Evolutionary conservation across 805 yeast species (phyloP).

Genomic region (Lipomyces starkeyi): DNA sequence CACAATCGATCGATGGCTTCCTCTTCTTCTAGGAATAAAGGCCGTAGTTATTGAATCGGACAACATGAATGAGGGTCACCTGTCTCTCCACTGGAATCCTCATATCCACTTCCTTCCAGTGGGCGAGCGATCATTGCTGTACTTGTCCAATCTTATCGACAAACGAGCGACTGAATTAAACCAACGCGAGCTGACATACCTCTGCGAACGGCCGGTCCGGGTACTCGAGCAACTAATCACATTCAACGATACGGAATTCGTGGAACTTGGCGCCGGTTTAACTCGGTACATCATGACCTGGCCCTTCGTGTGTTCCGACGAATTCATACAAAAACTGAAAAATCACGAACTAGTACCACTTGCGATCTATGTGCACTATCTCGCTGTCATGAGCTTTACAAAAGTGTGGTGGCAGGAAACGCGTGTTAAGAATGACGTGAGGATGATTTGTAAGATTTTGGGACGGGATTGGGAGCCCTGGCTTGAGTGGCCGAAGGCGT

Average conservation of each 20-base stretch:
- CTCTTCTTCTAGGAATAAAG: conserved; percentile 34
- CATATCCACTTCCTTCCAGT: conserved; percentile 35
- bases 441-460: conserved; percentile 31
- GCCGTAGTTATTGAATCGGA: conserved; percentile 35
- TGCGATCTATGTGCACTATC: conserved; percentile 35
- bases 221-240: conserved; percentile 36
- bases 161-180: conserved; percentile 36
- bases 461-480: conserved; percentile 37
- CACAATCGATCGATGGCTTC: conserved; percentile 37
- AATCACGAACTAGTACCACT: conserved; percentile 34
- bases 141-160: conserved; percentile 32
- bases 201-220: conserved; percentile 36
- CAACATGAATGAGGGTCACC: conserved; percentile 23
- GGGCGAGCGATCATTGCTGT: conserved; percentile 34
- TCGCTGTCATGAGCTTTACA: conserved; percentile 36
- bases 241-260: conserved; percentile 35
- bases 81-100: conserved; percentile 35
- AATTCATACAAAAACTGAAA: conserved; percentile 32
- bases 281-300: conserved; percentile 37
- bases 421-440: conserved; percentile 35
- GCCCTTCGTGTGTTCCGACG: conserved; percentile 38
- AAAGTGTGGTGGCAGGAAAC: conserved; percentile 38
- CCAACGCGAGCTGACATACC: conserved; percentile 32
- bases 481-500: conserved; percentile 35
- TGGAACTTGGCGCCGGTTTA: conserved; percentile 34